These are phyloP conservation scores for Butyriboletus appendiculatus DNA, from an alignment of 1,284 basidiomycete genomes.

Conservation along the genomic window DNA sequence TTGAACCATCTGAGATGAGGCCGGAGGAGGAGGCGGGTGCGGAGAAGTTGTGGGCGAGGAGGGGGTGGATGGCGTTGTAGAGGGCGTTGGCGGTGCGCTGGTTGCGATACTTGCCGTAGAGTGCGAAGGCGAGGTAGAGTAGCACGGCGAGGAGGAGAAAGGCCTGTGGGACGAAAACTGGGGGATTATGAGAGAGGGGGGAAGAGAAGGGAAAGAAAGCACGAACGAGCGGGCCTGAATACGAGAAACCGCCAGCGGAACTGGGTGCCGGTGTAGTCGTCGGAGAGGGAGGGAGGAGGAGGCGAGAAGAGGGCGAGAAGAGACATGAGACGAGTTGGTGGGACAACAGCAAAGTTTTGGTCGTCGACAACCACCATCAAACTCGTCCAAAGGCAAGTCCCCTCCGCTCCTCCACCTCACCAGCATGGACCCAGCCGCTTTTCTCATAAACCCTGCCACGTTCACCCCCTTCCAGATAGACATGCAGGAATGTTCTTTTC, in stretches of 20 bases:
- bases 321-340: slow-evolving; percentile 14
- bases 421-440: slow-evolving; percentile 30
- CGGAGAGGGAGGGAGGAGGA: slow-evolving; percentile 48
- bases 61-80: slow-evolving; percentile 55
- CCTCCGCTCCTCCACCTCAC: background rate
- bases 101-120: slow-evolving; percentile 58
- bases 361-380: slow-evolving; percentile 12
- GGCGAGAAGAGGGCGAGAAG: slow-evolving; percentile 44
- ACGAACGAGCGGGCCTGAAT: slow-evolving; percentile 75
- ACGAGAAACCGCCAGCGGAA: slow-evolving; percentile 73
- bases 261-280: slow-evolving; percentile 63
- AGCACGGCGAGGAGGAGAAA: slow-evolving; percentile 54
- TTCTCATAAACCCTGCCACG: slow-evolving; percentile 21
- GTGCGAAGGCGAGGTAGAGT: slow-evolving; percentile 54
- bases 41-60: slow-evolving; percentile 70
- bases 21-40: slow-evolving; percentile 52
- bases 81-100: slow-evolving; percentile 56
- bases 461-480: slow-evolving; percentile 28
- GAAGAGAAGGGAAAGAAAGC: rapidly evolving
- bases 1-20: slow-evolving; percentile 66
- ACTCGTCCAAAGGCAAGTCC: slow-evolving; percentile 14
- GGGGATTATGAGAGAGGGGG: background rate
- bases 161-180: slow-evolving; percentile 69
- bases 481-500: slow-evolving; percentile 30
- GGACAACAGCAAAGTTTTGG: background rate